These are phyloP conservation scores for Syzygium oleosum DNA, from an alignment of 345 rosid genomes.

Conservation along the genomic window DNA sequence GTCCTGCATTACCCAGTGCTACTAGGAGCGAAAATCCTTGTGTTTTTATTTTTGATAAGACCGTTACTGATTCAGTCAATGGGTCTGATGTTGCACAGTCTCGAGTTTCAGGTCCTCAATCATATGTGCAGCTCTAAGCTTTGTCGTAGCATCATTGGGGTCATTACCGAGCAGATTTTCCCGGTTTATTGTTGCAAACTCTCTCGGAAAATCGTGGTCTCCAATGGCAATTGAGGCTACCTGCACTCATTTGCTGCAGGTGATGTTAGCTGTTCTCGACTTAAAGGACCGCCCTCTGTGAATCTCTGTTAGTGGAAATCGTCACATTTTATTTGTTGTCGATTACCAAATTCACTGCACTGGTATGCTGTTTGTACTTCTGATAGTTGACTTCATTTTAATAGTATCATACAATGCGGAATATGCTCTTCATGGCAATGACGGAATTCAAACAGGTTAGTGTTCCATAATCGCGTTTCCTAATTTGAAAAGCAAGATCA, in stretches of 20 bases:
- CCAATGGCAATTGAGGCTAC: conserved; percentile 50
- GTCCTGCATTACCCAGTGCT: neutral
- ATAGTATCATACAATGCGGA: conserved; percentile 72
- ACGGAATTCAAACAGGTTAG: conserved; percentile 67
- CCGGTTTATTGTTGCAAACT: conserved; percentile 30
- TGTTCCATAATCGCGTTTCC: neutral
- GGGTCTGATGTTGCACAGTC: neutral
- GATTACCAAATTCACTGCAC: neutral
- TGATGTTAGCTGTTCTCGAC: conserved; percentile 1
- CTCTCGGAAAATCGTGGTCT: conserved; percentile 67
- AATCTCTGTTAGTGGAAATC: neutral
- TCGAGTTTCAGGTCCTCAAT: conserved; percentile 55
- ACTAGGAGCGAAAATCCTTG: neutral
- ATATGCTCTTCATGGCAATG: conserved; percentile 69
- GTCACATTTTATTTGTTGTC: neutral
- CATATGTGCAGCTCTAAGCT: conserved; percentile 38
- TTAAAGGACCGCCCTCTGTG: neutral
- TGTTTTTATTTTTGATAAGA: neutral
- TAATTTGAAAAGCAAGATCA: neutral
- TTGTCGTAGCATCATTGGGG: conserved; percentile 37
- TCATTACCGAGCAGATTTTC: conserved; percentile 42
- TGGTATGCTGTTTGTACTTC: neutral
- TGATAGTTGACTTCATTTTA: neutral
- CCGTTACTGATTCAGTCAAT: neutral
- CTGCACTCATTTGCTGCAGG: conserved; percentile 70